Evolutionary conservation across 1,284 basidiomycete species (phyloP), one percentile per base, ranked within the genome.

Genomic region (Ustilago crameri): DNA sequence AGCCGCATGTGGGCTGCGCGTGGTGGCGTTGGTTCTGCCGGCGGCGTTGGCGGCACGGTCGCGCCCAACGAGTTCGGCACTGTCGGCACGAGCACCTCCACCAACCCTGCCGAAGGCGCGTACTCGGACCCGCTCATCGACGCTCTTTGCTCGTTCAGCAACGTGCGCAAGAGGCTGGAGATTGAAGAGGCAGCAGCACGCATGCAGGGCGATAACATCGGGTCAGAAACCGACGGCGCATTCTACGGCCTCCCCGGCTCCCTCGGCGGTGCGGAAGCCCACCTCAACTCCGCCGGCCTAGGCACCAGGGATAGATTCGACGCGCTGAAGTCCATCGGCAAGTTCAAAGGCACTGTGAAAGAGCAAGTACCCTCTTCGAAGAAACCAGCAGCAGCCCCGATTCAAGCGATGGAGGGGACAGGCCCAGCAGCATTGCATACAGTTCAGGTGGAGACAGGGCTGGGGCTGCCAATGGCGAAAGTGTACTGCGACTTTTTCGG

Each of bases 401-500:
- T 37, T n/a, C 58, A 58, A 17, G 55, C 69, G 4, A 54, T 62
- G 51, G 70, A 73, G 32, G 69, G 69, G 1, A 72, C 69, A n/a
- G 71, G 70, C 23, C 59, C 72, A 2, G 73, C 62, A 14, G 72
- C 68, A 7, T 38, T 76, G 8, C 56, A 72, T 24, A 72, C 65
- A 2, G 57, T 69, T 7, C 65, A 70, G 38, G 57, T 72, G 10
- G 78, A 80, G 40, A 80, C 78, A 9, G 78, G 78, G 1, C 42
- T 80, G 4, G 78, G 78, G 20, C 41, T 80, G 14, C 76, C 78
- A 3, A 80, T 80, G 78, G 66, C 76, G 12, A 75, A 74, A 27
- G 74, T 80, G 7, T 80, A 80, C 45, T 77, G 77, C 41, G 78
- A 80, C 23, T 80, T 78, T 23, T 77, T 80, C 42, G 92, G 92